Evolutionary conservation across 2,329 filamentous ascomycete genomes (phyloP), one percentile per base, ranked within the genome.

Genomic region (Hymenoscyphus repandus): DNA sequence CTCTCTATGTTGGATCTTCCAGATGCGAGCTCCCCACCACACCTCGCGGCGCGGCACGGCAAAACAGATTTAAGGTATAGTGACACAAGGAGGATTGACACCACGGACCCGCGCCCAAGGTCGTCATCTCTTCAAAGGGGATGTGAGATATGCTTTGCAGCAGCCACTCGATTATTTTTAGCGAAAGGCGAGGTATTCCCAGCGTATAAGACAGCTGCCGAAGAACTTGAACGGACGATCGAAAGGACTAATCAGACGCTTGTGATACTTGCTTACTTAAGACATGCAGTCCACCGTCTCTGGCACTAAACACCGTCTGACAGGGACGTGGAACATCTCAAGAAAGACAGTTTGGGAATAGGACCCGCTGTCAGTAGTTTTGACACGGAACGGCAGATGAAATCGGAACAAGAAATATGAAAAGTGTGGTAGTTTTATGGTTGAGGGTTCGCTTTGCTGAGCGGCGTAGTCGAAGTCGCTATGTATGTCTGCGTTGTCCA

Each of bases 201-300:
- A 49, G 41, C 50, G 50, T 52, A 52, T 52, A 45, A 45, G 50
- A 52, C 37, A 52, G 50, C 50, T 52, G 50, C 50, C 50, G 50
- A 49, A 20, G 32, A 22, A n/a, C 15, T 36, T 45, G n/a, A 36
- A 20, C 15, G 15, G 31, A 30, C 15, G n/a, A 40, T 27, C 10
- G 15, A 45, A 18, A 17, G 40, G 33, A 18, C 36, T 30, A 22
- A 32, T 38, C 36, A 17, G 36, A 47, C 36, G 27, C 27, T 33
- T 41, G 36, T 40, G 36, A 31, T 22, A 17, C 42, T n/a, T 33
- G 15, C 31, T 34, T 22, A 32, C 31, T 9, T 39, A 37, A 13
- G 12, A 5, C 34, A 37, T 17, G 34, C 15, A 37, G 12, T 17
- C 13, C 10, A n/a, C 10, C 10, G 38, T 17, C 17, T 18, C 18